phyloP scores from a whole-genome alignment of 305 asterid genomes.

The Rubia balearica region DNA sequence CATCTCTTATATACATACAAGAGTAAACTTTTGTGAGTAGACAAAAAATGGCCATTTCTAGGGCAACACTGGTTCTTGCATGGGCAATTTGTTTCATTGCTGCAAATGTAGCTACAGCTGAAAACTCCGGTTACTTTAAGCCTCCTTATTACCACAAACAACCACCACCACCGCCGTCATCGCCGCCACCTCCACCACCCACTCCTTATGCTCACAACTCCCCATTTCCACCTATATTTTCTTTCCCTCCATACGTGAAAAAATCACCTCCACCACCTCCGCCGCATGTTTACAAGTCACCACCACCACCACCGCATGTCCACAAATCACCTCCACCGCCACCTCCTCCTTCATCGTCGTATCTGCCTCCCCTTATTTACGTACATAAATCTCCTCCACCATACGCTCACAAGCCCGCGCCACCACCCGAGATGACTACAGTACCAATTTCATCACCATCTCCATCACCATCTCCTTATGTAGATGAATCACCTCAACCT shows the following conservation, averaged over 20 bases:
- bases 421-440: background rate
- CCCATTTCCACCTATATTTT: background rate
- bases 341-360: background rate
- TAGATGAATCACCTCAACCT: background rate
- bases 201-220: background rate
- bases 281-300: background rate
- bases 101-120: background rate
- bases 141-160: background rate
- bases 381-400: background rate
- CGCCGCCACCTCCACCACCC: constrained; percentile 5
- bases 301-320: background rate
- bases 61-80: constrained; percentile 1
- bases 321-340: background rate
- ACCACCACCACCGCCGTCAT: background rate
- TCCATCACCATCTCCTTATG: constrained; percentile 2
- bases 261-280: constrained; percentile 7
- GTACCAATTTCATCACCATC: background rate
- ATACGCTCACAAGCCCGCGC: background rate
- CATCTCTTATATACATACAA: background rate
- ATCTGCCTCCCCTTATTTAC: background rate
- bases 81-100: constrained; percentile 5
- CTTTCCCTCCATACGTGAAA: background rate
- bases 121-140: background rate
- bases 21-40: no score
- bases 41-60: background rate